Percentiles rank a stretch among this genome's conserved stretches.
phyloP scores from a whole-genome alignment of 768 basidiomycete genomes.

The Steccherinum ochraceum region DNA sequence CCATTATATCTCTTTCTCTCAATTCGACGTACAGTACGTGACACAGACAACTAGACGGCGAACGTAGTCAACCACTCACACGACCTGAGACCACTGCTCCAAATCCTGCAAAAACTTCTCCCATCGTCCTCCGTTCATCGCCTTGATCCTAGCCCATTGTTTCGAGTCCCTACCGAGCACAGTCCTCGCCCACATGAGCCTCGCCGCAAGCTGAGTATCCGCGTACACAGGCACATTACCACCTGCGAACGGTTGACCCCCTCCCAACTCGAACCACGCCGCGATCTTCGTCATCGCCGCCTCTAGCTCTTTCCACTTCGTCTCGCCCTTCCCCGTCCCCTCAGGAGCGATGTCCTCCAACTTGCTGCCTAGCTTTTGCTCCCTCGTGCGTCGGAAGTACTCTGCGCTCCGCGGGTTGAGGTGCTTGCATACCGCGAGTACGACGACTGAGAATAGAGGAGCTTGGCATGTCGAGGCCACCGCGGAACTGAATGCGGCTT shows the following conservation, averaged over 20 bases:
- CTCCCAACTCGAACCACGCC: conserved; percentile 17
- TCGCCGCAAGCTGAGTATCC: conserved; percentile 26
- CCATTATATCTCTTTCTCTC: too few relatives aligned
- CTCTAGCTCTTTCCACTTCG: conserved; percentile 19
- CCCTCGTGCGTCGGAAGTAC: conserved; percentile 32
- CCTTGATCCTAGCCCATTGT: conserved; percentile 6
- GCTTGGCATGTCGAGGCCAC: not conserved
- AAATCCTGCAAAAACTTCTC: conserved; percentile 5
- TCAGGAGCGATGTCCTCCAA: conserved; percentile 28
- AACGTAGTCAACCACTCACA: not conserved
- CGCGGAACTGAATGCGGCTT: conserved; percentile 29
- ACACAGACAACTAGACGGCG: too few relatives aligned
- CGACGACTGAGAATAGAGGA: not conserved
- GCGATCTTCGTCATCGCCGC: conserved; percentile 21
- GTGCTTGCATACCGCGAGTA: not conserved
- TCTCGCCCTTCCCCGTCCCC: conserved; percentile 17
- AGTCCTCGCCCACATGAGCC: conserved; percentile 3
- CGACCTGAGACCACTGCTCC: conserved; percentile 7
- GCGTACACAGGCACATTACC: conserved; percentile 21
- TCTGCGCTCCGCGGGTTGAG: conserved; percentile 20
- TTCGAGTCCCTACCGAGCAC: conserved; percentile 6
- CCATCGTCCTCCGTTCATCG: conserved; percentile 11
- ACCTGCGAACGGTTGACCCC: conserved; percentile 3
- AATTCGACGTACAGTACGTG: too few relatives aligned
- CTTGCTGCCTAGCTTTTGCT: conserved; percentile 24